These are phyloP conservation scores for Liquidambar formosana DNA, from an alignment of 164 flowering plant species.

Conservation along the genomic window DNA sequence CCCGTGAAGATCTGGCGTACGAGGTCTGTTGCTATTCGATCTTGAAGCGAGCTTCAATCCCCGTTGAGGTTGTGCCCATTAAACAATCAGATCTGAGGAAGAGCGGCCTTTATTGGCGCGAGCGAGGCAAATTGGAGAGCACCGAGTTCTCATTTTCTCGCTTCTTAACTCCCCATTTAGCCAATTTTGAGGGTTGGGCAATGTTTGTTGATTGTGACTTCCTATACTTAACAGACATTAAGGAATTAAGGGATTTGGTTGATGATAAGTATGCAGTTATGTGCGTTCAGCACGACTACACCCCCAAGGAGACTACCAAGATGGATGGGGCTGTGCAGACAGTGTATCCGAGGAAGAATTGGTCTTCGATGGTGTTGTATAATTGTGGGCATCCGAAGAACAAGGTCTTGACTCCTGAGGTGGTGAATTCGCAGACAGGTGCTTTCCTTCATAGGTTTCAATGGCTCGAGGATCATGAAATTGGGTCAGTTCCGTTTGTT, in stretches of 20 bases:
- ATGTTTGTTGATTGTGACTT: conserved; percentile 97
- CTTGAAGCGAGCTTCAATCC: conserved; percentile 68
- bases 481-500: conserved; percentile 79
- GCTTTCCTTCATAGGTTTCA: conserved; percentile 89
- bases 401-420: conserved; percentile 63
- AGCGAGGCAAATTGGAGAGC: conserved; percentile 77
- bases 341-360: conserved; percentile 86
- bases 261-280: conserved; percentile 81
- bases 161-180: conserved; percentile 78
- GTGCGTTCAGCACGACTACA: conserved; percentile 97
- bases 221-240: conserved; percentile 77
- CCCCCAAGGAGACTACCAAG: conserved; percentile 87
- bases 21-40: conserved; percentile 81
- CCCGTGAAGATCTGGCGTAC: conserved; percentile 79
- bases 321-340: conserved; percentile 97
- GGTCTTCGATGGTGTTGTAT: conserved; percentile 96
- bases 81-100: conserved; percentile 73
- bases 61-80: conserved; percentile 72
- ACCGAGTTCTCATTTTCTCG: conserved; percentile 89
- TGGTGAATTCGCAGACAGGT: conserved; percentile 71
- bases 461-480: conserved; percentile 91
- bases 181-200: conserved; percentile 82
- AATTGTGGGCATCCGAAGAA: conserved; percentile 91
- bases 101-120: conserved; percentile 73
- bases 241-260: conserved; percentile 64